Percentiles rank a stretch among this genome's conserved stretches.
Evolutionary conservation across 345 rosid genomes (phyloP).

Genomic region (Laguncularia racemosa): DNA sequence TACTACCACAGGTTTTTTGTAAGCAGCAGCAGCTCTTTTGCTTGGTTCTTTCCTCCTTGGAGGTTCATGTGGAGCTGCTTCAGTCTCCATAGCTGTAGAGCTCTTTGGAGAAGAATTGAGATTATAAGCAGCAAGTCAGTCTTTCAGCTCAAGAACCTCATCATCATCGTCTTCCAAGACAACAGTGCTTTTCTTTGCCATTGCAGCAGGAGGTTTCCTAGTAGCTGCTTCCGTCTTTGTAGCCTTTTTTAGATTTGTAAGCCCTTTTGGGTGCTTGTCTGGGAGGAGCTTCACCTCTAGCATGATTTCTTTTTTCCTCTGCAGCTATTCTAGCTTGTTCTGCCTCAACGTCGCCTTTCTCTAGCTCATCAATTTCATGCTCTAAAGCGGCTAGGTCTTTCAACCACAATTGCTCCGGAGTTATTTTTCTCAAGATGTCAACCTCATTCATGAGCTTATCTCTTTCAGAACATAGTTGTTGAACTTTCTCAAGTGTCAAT

Average conservation of each 20-base stretch:
- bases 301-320: conserved; percentile 16
- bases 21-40: conserved; percentile 32
- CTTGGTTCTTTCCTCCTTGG: conserved; percentile 25
- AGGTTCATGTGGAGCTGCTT: conserved; percentile 27
- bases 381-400: too few species aligned
- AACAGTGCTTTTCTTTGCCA: conserved; percentile 23
- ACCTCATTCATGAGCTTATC: too few species aligned
- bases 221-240: conserved; percentile 24
- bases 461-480: too few species aligned
- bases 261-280: conserved; percentile 46
- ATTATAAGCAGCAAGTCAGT: conserved; percentile 60
- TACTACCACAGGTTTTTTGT: conserved; percentile 28
- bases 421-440: too few species aligned
- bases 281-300: conserved; percentile 26
- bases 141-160: conserved; percentile 52
- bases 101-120: conserved; percentile 61
- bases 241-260: conserved; percentile 43
- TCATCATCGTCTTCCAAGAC: too few species aligned
- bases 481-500: too few species aligned
- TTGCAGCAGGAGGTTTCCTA: conserved; percentile 50
- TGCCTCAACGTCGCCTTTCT: conserved; percentile 36
- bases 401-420: too few species aligned
- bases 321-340: conserved; percentile 26
- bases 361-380: too few species aligned
- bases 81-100: conserved; percentile 49